These are phyloP conservation scores for Vaccinium corymbosum DNA, from an alignment of 148 eudicot species.

Conservation along the genomic window DNA sequence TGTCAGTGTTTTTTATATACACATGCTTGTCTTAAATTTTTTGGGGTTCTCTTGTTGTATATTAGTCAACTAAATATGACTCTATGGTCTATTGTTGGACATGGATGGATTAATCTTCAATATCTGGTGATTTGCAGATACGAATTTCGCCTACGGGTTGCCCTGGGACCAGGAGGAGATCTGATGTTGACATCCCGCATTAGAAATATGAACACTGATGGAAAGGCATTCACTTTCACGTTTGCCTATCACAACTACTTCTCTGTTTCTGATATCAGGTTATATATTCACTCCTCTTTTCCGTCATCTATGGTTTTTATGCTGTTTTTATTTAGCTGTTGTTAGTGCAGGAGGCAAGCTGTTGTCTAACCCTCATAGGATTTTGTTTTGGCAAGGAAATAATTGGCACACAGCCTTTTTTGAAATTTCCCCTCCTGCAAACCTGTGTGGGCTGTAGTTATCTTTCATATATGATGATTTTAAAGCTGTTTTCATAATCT, in stretches of 20 bases:
- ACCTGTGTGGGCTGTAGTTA: not conserved
- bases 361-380: not conserved
- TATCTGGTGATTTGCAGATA: constrained; percentile 34
- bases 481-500: not conserved
- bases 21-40: not conserved
- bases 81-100: not conserved
- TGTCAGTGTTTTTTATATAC: not conserved
- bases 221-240: constrained; percentile 71
- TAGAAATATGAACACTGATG: constrained; percentile 65
- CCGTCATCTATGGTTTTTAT: not conserved
- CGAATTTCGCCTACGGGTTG: constrained; percentile 71
- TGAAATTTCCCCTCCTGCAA: not conserved
- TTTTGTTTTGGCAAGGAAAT: not conserved
- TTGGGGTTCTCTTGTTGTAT: not conserved
- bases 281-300: not conserved
- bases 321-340: not conserved
- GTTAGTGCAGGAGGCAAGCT: not conserved
- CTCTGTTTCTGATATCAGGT: constrained; percentile 88
- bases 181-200: constrained; percentile 78
- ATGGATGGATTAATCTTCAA: not conserved
- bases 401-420: not conserved
- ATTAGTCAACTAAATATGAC: not conserved
- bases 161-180: constrained; percentile 79
- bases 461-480: not conserved
- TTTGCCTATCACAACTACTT: constrained; percentile 85